A percentile compares a stretch with the other conserved stretches of the same genome.
Evolutionary conservation across 306 rosid genomes (phyloP).

Genomic region (Mimosa pudica): DNA sequence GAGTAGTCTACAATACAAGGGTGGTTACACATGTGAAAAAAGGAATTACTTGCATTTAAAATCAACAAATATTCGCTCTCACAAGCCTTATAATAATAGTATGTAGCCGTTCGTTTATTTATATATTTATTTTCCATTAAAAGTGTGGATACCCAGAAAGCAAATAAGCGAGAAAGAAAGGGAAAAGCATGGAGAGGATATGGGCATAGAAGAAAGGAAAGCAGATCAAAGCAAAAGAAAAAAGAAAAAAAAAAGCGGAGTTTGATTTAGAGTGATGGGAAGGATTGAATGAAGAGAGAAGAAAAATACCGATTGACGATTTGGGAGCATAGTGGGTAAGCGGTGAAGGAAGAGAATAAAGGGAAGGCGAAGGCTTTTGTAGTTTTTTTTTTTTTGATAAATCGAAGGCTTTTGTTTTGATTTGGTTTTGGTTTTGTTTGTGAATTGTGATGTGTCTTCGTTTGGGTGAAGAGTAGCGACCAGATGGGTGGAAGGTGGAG

Average conservation of each 20-base stretch:
- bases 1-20: neutral
- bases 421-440: no score
- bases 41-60: neutral
- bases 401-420: no score
- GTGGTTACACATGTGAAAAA: neutral
- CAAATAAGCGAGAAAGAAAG: neutral
- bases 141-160: neutral
- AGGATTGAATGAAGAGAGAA: neutral
- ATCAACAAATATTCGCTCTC: neutral
- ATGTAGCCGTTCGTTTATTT: no score
- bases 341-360: neutral
- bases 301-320: slow-evolving; percentile 5
- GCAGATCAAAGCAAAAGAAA: neutral
- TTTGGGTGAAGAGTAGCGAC: neutral
- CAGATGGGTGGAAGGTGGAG: neutral
- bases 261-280: neutral
- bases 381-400: no score
- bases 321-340: neutral
- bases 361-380: neutral
- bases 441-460: neutral
- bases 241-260: neutral
- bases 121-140: neutral
- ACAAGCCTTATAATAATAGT: neutral
- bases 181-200: neutral
- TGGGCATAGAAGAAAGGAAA: neutral